phyloP scores from a whole-genome alignment of 306 rosid species.

The Cyclanthera cordifolia region DNA sequence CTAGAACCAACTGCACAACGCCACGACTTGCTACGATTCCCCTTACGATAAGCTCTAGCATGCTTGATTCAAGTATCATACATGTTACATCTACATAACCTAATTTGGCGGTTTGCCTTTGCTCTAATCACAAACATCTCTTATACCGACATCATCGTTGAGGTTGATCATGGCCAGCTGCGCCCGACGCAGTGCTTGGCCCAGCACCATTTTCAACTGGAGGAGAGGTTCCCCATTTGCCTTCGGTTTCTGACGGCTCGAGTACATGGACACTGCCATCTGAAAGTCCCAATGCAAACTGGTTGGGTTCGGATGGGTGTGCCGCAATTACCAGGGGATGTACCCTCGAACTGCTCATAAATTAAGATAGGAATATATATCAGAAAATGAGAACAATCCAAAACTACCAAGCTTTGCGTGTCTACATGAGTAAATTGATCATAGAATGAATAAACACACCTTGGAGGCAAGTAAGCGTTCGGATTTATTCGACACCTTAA shows the following conservation, averaged over 20 bases:
- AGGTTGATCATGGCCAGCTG: constrained; percentile 59
- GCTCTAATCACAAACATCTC: constrained; percentile 19
- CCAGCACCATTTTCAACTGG: constrained; percentile 91
- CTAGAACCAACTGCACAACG: constrained; percentile 15
- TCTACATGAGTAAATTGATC: not conserved
- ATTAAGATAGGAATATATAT: constrained; percentile 2
- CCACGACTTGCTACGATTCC: constrained; percentile 33
- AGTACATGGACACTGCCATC: constrained; percentile 89
- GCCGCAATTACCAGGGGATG: constrained; percentile 88
- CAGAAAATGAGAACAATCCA: not conserved
- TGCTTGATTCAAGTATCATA: constrained; percentile 44
- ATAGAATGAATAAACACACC: constrained; percentile 31
- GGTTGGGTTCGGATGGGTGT: constrained; percentile 88
- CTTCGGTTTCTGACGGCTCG: constrained; percentile 86
- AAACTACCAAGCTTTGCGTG: not conserved
- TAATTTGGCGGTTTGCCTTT: constrained; percentile 50
- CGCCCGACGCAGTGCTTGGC: constrained; percentile 58
- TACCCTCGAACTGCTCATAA: constrained; percentile 51
- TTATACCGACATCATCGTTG: constrained; percentile 46
- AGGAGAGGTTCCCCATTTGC: constrained; percentile 90
- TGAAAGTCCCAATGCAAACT: constrained; percentile 84
- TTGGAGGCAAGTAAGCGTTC: constrained; percentile 78
- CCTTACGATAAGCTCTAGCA: constrained; percentile 29
- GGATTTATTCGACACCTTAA: constrained; percentile 80
- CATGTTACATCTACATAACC: constrained; percentile 46